These are phyloP conservation scores for Pseudofabraea citricarpa DNA, from an alignment of 2,329 filamentous ascomycete genomes.

Conservation along the genomic window DNA sequence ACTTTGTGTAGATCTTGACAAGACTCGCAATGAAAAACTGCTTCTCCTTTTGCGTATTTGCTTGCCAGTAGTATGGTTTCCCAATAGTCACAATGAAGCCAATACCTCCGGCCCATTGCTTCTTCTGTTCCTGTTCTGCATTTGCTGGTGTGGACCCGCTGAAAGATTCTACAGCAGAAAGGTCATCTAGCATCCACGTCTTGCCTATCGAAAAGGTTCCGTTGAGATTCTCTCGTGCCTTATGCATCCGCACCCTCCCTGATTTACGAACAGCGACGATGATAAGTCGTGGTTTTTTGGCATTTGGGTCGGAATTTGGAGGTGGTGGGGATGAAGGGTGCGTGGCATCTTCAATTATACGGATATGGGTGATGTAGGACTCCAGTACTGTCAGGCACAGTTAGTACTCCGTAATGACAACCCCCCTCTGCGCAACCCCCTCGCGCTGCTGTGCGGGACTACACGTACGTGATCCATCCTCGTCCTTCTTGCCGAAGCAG, in stretches of 20 bases:
- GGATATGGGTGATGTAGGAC: constrained; percentile 97
- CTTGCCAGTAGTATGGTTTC: constrained; percentile 97
- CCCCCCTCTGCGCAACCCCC: not conserved
- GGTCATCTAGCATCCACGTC: constrained; percentile 93
- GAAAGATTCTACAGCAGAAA: constrained; percentile 79
- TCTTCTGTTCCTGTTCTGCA: constrained; percentile 55
- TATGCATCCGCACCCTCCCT: constrained; percentile 90
- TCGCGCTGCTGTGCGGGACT: constrained; percentile 5
- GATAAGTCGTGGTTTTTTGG: constrained; percentile 86
- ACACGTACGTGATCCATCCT: constrained; percentile 70
- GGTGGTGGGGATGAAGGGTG: constrained; percentile 83
- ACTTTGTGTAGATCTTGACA: constrained; percentile 95
- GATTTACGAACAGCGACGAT: constrained; percentile 91
- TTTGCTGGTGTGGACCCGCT: constrained; percentile 54
- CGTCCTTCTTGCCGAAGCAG: constrained; percentile 87
- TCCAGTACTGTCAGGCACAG: constrained; percentile 58
- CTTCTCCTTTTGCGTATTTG: constrained; percentile 90
- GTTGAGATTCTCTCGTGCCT: constrained; percentile 91
- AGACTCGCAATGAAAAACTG: constrained; percentile 97
- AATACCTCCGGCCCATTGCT: constrained; percentile 73
- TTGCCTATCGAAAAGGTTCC: constrained; percentile 96
- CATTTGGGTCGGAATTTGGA: constrained; percentile 64
- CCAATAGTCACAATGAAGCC: constrained; percentile 86
- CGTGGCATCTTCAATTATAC: constrained; percentile 79
- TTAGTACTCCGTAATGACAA: constrained; percentile 13